Evolutionary conservation across 768 basidiomycete genomes (phyloP).

Genomic region (Pisolithus orientalis): DNA sequence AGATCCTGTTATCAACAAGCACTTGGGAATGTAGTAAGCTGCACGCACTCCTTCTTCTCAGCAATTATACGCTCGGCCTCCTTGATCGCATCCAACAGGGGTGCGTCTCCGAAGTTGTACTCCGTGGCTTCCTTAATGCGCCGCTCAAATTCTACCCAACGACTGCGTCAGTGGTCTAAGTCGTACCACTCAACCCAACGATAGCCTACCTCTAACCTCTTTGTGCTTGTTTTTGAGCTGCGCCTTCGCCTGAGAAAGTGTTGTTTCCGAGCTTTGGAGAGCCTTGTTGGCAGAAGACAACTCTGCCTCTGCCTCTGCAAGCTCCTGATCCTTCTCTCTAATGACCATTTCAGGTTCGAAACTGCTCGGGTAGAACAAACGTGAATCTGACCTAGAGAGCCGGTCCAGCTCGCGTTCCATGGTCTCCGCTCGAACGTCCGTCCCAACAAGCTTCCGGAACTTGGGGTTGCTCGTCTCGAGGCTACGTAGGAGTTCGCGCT

Average conservation of each 20-base stretch:
- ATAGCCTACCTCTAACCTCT: slow-evolving; percentile 52
- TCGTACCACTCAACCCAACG: not conserved
- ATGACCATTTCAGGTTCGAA: not conserved
- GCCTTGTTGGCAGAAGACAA: slow-evolving; percentile 42
- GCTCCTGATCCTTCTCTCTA: slow-evolving; percentile 68
- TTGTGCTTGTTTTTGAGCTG: slow-evolving; percentile 57
- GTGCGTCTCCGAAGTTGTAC: slow-evolving; percentile 20
- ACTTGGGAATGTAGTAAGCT: not conserved
- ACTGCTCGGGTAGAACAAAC: not conserved
- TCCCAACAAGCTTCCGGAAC: slow-evolving; percentile 60
- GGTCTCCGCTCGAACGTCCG: slow-evolving; percentile 49
- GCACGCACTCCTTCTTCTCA: slow-evolving; percentile 15
- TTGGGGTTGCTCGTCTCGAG: slow-evolving; percentile 54
- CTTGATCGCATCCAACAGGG: slow-evolving; percentile 44
- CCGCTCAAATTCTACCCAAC: slow-evolving; percentile 43
- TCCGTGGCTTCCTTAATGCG: slow-evolving; percentile 34
- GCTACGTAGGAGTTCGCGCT: slow-evolving; percentile 32
- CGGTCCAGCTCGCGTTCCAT: slow-evolving; percentile 73
- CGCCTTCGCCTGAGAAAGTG: slow-evolving; percentile 50
- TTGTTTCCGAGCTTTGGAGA: slow-evolving; percentile 59
- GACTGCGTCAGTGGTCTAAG: not conserved
- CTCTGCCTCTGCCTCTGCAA: slow-evolving; percentile 29
- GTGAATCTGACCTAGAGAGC: slow-evolving; percentile 46
- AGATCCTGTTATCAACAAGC: not conserved
- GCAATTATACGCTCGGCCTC: slow-evolving; percentile 21